These are phyloP conservation scores for Turritis glabra DNA, from an alignment of 345 rosid genomes.

Conservation along the genomic window DNA sequence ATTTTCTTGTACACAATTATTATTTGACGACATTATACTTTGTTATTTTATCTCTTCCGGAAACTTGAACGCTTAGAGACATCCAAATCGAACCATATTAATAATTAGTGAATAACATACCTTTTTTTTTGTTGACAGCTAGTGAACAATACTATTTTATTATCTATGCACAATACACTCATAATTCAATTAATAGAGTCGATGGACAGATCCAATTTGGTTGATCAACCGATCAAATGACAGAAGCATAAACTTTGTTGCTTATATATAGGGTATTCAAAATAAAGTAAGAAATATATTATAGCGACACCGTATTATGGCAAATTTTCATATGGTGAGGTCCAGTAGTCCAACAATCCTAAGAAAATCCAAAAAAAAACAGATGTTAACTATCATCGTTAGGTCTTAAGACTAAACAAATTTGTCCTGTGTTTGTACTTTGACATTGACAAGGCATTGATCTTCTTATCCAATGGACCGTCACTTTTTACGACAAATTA, in stretches of 20 bases:
- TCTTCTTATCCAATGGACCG: conserved; percentile 28
- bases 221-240: not conserved
- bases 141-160: not conserved
- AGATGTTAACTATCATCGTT: conserved; percentile 4
- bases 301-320: conserved; percentile 3
- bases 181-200: conserved; percentile 2
- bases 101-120: too few relatives aligned
- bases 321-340: conserved; percentile 1
- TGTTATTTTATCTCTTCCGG: not conserved
- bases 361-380: conserved; percentile 10
- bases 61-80: conserved; percentile 18
- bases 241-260: conserved; percentile 20
- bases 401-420: conserved; percentile 14
- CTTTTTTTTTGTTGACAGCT: too few relatives aligned
- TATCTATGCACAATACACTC: not conserved
- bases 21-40: conserved; percentile 9
- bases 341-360: conserved; percentile 7
- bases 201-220: conserved; percentile 2
- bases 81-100: too few relatives aligned
- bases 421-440: conserved; percentile 24
- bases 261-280: not conserved
- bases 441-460: conserved; percentile 24
- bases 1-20: conserved; percentile 23
- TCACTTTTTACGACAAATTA: conserved; percentile 1
- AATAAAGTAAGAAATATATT: not conserved